phyloP scores from a whole-genome alignment of 2,329 filamentous ascomycete species.

The Talaromyces rugulosus region DNA sequence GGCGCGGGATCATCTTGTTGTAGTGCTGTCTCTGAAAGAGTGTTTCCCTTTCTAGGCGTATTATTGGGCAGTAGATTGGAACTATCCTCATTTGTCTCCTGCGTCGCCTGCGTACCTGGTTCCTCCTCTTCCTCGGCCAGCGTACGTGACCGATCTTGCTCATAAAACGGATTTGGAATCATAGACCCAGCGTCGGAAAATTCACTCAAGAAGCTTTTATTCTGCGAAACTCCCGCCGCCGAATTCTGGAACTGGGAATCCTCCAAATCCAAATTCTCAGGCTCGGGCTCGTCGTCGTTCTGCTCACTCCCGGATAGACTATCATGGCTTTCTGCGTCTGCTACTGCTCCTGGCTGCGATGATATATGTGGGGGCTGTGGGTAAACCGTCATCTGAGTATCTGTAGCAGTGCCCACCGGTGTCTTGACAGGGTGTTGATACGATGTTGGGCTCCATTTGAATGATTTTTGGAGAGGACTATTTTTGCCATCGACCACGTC shows the following conservation, averaged over 20 bases:
- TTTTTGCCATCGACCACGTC: background rate
- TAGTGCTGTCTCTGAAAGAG: background rate
- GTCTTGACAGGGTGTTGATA: background rate
- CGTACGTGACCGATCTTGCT: conserved; percentile 18
- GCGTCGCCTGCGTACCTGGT: background rate
- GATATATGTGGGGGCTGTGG: background rate
- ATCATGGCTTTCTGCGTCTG: background rate
- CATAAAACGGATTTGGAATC: conserved; percentile 30
- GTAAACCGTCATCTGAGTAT: background rate
- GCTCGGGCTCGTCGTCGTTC: background rate
- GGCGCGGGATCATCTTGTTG: background rate
- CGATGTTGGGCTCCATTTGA: background rate
- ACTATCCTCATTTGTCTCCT: background rate
- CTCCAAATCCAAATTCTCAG: background rate
- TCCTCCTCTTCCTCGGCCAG: background rate
- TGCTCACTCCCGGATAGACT: background rate
- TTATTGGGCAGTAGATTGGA: background rate
- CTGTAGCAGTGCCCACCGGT: background rate
- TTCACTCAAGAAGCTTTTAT: background rate
- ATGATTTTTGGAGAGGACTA: background rate
- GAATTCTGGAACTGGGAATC: background rate
- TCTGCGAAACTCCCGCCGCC: background rate
- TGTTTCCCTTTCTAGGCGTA: background rate
- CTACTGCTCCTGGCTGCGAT: background rate
- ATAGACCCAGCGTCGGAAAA: conserved; percentile 10